phyloP scores from a whole-genome alignment of 2,329 filamentous ascomycete genomes.

The Diplodia seriata region DNA sequence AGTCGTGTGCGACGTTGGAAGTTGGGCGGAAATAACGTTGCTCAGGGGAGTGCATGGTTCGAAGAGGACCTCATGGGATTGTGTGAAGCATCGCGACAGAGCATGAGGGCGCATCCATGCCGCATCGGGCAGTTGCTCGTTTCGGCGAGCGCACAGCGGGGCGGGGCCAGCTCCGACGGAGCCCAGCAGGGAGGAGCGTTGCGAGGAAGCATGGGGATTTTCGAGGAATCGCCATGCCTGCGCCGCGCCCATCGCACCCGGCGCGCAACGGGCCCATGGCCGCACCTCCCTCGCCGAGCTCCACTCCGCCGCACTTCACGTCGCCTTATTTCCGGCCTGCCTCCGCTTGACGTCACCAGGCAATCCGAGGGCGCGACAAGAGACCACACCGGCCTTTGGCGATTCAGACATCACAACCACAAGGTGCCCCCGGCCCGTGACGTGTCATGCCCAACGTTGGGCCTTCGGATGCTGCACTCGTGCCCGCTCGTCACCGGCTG shows the following conservation, averaged over 20 bases:
- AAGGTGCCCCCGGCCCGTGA: conserved; percentile 2
- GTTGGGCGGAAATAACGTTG: conserved; percentile 18
- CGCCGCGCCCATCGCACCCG: conserved; percentile 19
- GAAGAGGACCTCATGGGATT: not conserved
- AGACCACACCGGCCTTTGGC: not conserved
- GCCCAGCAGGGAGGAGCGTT: conserved; percentile 2
- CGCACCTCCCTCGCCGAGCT: not conserved
- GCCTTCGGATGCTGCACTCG: not conserved
- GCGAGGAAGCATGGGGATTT: not conserved
- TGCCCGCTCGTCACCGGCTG: not conserved
- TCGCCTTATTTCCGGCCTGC: conserved; percentile 11
- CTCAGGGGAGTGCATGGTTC: conserved; percentile 18
- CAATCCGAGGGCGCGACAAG: not conserved
- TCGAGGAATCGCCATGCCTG: not conserved
- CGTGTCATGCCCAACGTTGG: conserved; percentile 15
- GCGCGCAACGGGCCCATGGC: not conserved
- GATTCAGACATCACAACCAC: conserved; percentile 19
- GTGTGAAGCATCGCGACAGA: not conserved
- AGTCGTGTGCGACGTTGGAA: conserved; percentile 28
- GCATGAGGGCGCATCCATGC: not conserved
- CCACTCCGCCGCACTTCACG: not conserved
- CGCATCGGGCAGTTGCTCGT: conserved; percentile 13
- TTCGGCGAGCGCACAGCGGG: conserved; percentile 14
- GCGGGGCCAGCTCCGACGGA: conserved; percentile 26
- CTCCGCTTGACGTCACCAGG: conserved; percentile 11